Evolutionary conservation across 306 rosid species (phyloP), one percentile per base, ranked within the genome.

Genomic region (Cucurbita ficifolia): DNA sequence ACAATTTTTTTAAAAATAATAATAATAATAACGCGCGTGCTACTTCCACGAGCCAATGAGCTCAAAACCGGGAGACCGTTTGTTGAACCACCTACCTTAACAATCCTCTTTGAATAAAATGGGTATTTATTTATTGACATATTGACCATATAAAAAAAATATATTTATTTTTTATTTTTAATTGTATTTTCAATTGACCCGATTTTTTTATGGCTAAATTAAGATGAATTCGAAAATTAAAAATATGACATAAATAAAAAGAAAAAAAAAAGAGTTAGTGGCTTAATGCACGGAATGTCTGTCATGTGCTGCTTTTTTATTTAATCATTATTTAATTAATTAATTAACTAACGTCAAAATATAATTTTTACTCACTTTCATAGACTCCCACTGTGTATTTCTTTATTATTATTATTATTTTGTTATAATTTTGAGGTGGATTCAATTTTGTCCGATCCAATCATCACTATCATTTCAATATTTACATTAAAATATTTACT

Each of bases 241-340:
- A 48, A 48, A 69, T 46, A 24, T 45, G 38, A 24, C 2, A 63
- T 0, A 24, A 14, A 69, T 1, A 69, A 45, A 65, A 45, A 21
- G 14, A 48, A 36, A 48, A 8, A 16, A 48, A 36, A 48, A 8
- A 16, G 22, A 29, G 45, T 48, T 69, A 69, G 74, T 69, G 74
- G 74, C 74, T 69, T 14, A 69, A 48, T 69, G 16, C 55, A 16
- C 74, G 74, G 74, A 69, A 48, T 69, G 74, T 69, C 74, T 49
- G 56, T 48, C 53, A 40, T 21, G 18, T 45, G 53, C 45, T 21
- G 54, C 18, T 19, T 45, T 49, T 21, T 67, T 42, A 67, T 19
- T 67, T 19, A 21, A 5, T 60, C 42, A 13, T 60, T 65, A 65
- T 0, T 39, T 63, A 18, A 38, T 39, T 67, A 12, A 14, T 52